A percentile compares a stretch with the other conserved stretches of the same genome.
Evolutionary conservation across 225 moss, liverwort and hornwort genomes (phyloP).

Genomic region (Physcomitrium patens): DNA sequence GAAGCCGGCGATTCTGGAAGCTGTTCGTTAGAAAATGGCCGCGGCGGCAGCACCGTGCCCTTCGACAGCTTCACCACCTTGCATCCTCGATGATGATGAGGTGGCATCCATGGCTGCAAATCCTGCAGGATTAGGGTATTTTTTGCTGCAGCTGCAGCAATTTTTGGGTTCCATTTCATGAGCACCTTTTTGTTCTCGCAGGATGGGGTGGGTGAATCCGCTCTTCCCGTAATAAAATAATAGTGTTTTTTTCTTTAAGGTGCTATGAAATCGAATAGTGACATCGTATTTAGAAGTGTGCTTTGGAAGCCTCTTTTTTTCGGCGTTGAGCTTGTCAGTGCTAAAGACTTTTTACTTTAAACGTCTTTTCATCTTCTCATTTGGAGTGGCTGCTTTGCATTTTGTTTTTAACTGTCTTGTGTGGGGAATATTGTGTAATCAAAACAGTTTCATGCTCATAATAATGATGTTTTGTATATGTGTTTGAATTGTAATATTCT

Average conservation of each 20-base stretch:
- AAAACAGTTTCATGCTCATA: no score
- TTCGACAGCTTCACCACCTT: conserved; percentile 40
- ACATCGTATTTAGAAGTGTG: neutral
- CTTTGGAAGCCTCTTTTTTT: neutral
- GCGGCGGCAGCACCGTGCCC: conserved; percentile 35
- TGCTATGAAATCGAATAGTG: neutral
- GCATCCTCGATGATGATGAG: conserved; percentile 45
- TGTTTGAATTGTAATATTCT: no score
- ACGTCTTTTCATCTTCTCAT: no score
- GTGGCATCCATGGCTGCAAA: neutral
- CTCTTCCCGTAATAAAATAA: neutral
- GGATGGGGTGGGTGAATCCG: neutral
- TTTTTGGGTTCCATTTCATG: neutral
- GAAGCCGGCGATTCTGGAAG: conserved; percentile 28
- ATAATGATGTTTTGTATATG: no score
- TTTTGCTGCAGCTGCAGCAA: no score
- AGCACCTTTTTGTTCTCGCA: neutral
- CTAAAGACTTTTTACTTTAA: neutral
- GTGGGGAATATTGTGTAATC: no score
- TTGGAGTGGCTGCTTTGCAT: no score
- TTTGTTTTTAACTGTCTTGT: no score
- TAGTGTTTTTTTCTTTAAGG: neutral
- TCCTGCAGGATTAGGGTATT: neutral
- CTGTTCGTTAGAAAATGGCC: conserved; percentile 35
- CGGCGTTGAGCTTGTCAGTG: neutral